Evolutionary conservation across 495 filamentous ascomycete genomes (phyloP), one percentile per base, ranked within the genome.

Genomic region (Penicillium taxi): DNA sequence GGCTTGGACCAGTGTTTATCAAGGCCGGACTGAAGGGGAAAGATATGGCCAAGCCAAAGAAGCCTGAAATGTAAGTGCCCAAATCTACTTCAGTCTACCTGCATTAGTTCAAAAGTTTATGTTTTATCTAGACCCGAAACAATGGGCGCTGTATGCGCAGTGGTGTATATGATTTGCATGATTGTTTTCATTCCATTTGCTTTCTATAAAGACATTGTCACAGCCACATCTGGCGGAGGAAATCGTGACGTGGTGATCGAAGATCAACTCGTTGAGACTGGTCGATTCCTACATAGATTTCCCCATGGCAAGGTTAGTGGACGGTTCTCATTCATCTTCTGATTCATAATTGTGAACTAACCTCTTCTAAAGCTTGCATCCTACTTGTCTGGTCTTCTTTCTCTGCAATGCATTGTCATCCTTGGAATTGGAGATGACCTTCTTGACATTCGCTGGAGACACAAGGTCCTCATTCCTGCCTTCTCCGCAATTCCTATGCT

Each of bases 361-460:
- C 15, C 11, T 7, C 29, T 16, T 35, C 3, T 13, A 16, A 41
- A 96, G 88, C 78, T 98, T 26, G 87, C 90, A 24, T 91, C 89
- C 18, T 99, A 94, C 57, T 77, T 96, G 22, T 96, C 91, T 9
- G 90, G 88, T 24, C 78, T 96, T 39, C 77, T 96, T 39, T 93
- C 88, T 5, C 74, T 99, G 19, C 86, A 95, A 63, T 82, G 76
- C 17, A 82, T 94, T 37, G 78, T 85, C 19, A 80, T 96, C 26
- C 83, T 99, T 26, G 91, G 91, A 22, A 82, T 96, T 39, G 85
- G 84, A 15, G 91, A 99, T 59, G 91, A 99, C 59, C 74, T 96
- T 9, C 94, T 99, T 63, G 91, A 99, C 59, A 93, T 99, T 49
- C 80, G 93, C 50, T 99, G 91, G 91, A 80, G 91, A 33, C 93